phyloP scores from a whole-genome alignment of 345 rosid genomes.

The Bruguiera parviflora region DNA sequence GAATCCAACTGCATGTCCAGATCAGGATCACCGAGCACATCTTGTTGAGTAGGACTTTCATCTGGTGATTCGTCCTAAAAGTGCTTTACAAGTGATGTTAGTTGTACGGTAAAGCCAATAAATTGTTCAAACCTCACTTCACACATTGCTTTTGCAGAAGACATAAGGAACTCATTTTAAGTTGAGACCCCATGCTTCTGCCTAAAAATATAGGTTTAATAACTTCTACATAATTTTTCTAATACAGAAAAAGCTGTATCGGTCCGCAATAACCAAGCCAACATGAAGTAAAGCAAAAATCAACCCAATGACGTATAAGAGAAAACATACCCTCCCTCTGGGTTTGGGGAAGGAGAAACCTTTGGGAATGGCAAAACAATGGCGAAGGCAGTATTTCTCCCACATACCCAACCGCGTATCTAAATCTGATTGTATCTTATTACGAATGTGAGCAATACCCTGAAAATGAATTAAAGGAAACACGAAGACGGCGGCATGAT shows the following conservation, averaged over 20 bases:
- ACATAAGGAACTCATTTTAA: not conserved
- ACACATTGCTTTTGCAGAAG: not conserved
- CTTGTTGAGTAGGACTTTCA: conserved; percentile 29
- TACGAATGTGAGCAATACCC: conserved; percentile 59
- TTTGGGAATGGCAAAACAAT: conserved; percentile 70
- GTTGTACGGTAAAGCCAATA: not conserved
- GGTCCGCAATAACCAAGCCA: not conserved
- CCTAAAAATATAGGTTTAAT: not conserved
- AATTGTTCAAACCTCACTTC: not conserved
- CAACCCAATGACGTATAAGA: not conserved
- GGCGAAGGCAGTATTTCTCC: conserved; percentile 66
- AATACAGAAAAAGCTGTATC: not conserved
- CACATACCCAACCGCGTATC: conserved; percentile 59
- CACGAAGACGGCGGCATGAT: not conserved
- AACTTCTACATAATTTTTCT: not conserved
- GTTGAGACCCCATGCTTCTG: not conserved
- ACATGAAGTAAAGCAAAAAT: not conserved
- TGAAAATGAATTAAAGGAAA: conserved; percentile 21
- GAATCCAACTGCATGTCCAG: conserved; percentile 63
- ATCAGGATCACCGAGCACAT: conserved; percentile 41
- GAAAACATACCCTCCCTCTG: conserved; percentile 42
- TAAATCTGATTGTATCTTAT: conserved; percentile 46
- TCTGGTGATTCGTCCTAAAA: conserved; percentile 38
- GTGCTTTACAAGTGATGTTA: not conserved
- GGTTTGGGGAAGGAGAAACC: conserved; percentile 46